Evolutionary conservation across 768 basidiomycete genomes (phyloP).

Genomic region (Rhizopogon vesiculosus): DNA sequence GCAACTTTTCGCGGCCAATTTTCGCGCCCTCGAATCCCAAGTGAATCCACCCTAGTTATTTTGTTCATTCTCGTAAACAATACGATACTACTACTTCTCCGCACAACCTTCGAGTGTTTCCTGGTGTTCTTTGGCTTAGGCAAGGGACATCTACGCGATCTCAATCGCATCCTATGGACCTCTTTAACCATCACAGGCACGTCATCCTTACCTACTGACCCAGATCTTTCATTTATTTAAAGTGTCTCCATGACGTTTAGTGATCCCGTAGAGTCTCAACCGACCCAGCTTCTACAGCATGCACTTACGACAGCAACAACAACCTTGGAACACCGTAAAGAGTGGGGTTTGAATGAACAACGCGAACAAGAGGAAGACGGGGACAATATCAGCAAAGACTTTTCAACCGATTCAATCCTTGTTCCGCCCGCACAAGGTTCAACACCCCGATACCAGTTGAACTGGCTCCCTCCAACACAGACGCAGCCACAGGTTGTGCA

Average conservation of each 20-base stretch:
- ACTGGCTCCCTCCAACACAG: slow-evolving; percentile 52
- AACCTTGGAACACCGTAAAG: slow-evolving; percentile 10
- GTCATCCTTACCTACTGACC: slow-evolving; percentile 15
- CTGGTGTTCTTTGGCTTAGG: background rate
- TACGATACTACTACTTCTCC: background rate
- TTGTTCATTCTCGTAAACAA: background rate
- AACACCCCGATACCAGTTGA: slow-evolving; percentile 49
- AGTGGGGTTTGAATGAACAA: slow-evolving; percentile 10
- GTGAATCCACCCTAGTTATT: background rate
- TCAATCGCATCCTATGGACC: slow-evolving; percentile 27
- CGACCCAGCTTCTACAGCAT: slow-evolving; percentile 48
- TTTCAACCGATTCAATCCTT: slow-evolving; percentile 38
- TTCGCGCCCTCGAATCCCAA: background rate
- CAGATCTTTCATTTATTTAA: slow-evolving; percentile 8
- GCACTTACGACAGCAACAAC: slow-evolving; percentile 29
- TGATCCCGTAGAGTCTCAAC: slow-evolving; percentile 45
- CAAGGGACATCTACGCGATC: background rate
- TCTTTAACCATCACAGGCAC: slow-evolving; percentile 31
- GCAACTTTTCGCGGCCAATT: background rate
- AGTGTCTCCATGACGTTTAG: slow-evolving; percentile 23
- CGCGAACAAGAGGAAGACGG: slow-evolving; percentile 16
- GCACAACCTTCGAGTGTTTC: too few species aligned
- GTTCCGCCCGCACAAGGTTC: slow-evolving; percentile 26
- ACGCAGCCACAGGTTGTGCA: slow-evolving; percentile 24
- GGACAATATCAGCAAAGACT: slow-evolving; percentile 26